phyloP scores from a whole-genome alignment of 352 stramenopile species.

The Pythium monospermum region DNA sequence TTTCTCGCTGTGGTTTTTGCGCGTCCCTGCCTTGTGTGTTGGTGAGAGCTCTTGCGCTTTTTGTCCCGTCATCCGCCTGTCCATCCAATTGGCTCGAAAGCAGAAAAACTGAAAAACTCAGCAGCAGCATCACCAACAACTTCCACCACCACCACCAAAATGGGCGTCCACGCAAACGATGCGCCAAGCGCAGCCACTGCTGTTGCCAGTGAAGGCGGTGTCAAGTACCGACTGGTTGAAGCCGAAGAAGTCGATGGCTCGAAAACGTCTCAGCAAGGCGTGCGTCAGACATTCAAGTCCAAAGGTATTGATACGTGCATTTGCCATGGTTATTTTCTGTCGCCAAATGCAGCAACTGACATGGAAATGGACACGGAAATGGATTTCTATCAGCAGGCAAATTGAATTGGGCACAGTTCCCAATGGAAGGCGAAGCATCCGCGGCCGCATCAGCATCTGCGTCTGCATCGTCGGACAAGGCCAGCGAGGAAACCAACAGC shows the following conservation, averaged over 20 bases:
- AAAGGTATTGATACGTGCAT: slow-evolving; percentile 11
- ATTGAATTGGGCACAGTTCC: slow-evolving; percentile 71
- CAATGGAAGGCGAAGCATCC: slow-evolving; percentile 39
- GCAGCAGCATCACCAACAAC: neutral
- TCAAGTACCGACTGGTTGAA: slow-evolving; percentile 84
- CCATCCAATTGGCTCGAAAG: slow-evolving; percentile 2
- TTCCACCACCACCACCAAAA: slow-evolving; percentile 4
- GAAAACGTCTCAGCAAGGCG: slow-evolving; percentile 19
- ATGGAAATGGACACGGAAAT: neutral
- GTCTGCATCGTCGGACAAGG: slow-evolving; percentile 22
- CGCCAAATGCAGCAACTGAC: too few relatives aligned
- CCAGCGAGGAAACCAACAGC: slow-evolving; percentile 23
- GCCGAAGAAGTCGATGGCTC: slow-evolving; percentile 68
- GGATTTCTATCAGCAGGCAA: slow-evolving; percentile 27
- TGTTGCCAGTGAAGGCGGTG: slow-evolving; percentile 22
- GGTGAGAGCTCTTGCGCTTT: neutral
- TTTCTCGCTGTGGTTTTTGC: neutral
- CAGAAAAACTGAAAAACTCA: neutral
- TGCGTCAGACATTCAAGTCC: slow-evolving; percentile 5
- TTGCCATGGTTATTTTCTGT: too few relatives aligned
- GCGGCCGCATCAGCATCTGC: too few relatives aligned
- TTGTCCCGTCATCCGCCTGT: slow-evolving; percentile 3
- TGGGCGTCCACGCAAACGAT: slow-evolving; percentile 36
- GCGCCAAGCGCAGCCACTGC: slow-evolving; percentile 8
- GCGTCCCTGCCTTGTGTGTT: neutral